phyloP scores from a whole-genome alignment of 2,329 filamentous ascomycete species.

The Penicillium sp. region DNA sequence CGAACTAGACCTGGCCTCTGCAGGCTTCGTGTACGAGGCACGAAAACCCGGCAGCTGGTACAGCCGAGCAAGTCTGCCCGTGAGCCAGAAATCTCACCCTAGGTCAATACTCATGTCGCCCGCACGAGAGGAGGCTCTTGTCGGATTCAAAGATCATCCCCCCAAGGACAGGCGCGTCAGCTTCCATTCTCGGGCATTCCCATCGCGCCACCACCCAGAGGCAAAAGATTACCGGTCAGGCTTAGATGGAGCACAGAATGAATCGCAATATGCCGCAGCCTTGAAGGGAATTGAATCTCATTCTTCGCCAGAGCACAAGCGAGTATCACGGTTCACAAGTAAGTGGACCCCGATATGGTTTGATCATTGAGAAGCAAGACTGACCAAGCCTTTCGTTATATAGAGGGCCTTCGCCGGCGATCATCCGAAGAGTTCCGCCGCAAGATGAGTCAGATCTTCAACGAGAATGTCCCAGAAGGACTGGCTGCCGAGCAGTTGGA shows the following conservation, averaged over 20 bases:
- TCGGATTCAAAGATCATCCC: background rate
- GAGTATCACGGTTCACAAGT: slow-evolving; percentile 16
- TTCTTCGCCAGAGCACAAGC: slow-evolving; percentile 9
- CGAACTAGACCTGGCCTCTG: slow-evolving; percentile 7
- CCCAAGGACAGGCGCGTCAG: slow-evolving; percentile 15
- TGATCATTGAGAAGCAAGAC: background rate
- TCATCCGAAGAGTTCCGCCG: slow-evolving; percentile 37
- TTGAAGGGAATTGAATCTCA: slow-evolving; percentile 1
- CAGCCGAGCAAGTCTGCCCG: slow-evolving; percentile 5
- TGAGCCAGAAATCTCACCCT: background rate
- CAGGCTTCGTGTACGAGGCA: slow-evolving; percentile 9
- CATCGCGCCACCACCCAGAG: slow-evolving; percentile 8
- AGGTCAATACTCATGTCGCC: slow-evolving; percentile 1
- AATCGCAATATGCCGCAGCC: background rate
- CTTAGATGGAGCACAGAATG: slow-evolving; percentile 1
- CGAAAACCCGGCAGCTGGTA: slow-evolving; percentile 5
- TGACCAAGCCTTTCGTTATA: background rate
- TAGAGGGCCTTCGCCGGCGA: slow-evolving; percentile 25
- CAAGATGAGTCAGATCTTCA: slow-evolving; percentile 34
- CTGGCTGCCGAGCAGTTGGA: slow-evolving; percentile 26
- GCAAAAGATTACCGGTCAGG: background rate
- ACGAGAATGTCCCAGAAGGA: slow-evolving; percentile 29
- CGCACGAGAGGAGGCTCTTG: slow-evolving; percentile 1
- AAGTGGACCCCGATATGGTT: slow-evolving; percentile 6
- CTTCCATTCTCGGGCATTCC: slow-evolving; percentile 16